A percentile compares a stretch with the other conserved stretches of the same genome.
These are phyloP conservation scores for Fagus sylvatica DNA, from an alignment of 306 rosid species.

Conservation along the genomic window DNA sequence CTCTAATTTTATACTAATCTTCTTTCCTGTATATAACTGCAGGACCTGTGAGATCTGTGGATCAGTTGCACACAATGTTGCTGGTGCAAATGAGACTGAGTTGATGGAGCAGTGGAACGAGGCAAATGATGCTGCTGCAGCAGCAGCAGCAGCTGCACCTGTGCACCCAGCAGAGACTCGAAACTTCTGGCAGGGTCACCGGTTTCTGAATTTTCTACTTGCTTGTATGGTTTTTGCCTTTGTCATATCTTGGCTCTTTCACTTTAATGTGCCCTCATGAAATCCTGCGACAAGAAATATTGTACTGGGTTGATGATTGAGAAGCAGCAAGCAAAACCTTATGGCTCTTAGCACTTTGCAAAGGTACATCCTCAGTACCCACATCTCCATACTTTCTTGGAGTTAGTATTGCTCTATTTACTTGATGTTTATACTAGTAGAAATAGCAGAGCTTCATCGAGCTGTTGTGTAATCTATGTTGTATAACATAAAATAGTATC, in stretches of 20 bases:
- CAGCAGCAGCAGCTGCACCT: slow-evolving; percentile 36
- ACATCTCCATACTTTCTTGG: slow-evolving; percentile 26
- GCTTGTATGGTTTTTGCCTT: slow-evolving; percentile 94
- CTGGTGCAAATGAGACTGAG: slow-evolving; percentile 62
- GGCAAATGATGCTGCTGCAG: slow-evolving; percentile 48
- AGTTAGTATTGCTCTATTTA: slow-evolving; percentile 19
- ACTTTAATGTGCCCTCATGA: slow-evolving; percentile 88
- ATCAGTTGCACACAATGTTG: slow-evolving; percentile 71
- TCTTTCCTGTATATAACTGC: slow-evolving; percentile 2
- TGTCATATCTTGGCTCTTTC: slow-evolving; percentile 91
- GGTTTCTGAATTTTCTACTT: slow-evolving; percentile 76
- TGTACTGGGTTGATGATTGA: slow-evolving; percentile 16
- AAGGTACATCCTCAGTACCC: slow-evolving; percentile 38
- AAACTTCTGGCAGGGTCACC: slow-evolving; percentile 87
- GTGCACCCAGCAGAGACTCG: slow-evolving; percentile 42
- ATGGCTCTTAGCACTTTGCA: slow-evolving; percentile 5
- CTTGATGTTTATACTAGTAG: slow-evolving; percentile 40
- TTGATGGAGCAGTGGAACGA: slow-evolving; percentile 60
- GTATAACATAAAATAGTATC: slow-evolving; percentile 1
- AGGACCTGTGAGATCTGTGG: slow-evolving; percentile 94
- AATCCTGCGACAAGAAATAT: slow-evolving; percentile 14
- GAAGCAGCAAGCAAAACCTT: slow-evolving; percentile 28
- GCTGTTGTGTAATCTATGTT: slow-evolving; percentile 30
- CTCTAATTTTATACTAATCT: background rate
- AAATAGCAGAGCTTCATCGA: slow-evolving; percentile 20